Conservation (phyloP, 129 eudicot genomes). For the Arctium lappa region DNA sequence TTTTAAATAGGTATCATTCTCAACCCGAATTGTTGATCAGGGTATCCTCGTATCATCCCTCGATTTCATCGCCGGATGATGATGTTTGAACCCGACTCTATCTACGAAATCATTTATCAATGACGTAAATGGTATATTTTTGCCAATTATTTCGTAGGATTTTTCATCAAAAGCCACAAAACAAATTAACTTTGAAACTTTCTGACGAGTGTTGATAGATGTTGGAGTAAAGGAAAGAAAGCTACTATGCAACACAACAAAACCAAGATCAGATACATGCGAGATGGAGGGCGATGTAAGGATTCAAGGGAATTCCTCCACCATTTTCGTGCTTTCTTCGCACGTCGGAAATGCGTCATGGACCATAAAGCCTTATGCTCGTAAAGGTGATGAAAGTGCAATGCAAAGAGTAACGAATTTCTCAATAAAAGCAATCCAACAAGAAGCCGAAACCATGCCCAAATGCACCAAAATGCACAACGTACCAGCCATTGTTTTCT, state of each 20-base stretch:
- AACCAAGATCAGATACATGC: slow-evolving; percentile 52
- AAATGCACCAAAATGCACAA: slow-evolving; percentile 41
- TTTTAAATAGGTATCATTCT: too few relatives aligned
- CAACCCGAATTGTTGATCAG: too few relatives aligned
- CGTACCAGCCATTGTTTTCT: slow-evolving; percentile 60
- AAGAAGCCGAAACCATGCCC: slow-evolving; percentile 27
- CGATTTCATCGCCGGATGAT: too few relatives aligned
- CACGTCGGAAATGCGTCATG: slow-evolving; percentile 7
- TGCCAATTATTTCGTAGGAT: background rate
- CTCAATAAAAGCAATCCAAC: slow-evolving; percentile 10
- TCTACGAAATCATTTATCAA: too few relatives aligned
- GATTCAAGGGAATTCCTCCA: slow-evolving; percentile 62
- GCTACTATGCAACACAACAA: slow-evolving; percentile 33
- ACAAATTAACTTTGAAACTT: background rate
- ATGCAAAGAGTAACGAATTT: slow-evolving; percentile 37
- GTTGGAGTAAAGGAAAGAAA: slow-evolving; percentile 14
- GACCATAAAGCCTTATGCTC: slow-evolving; percentile 64
- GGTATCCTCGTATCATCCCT: too few relatives aligned
- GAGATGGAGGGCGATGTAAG: slow-evolving; percentile 69
- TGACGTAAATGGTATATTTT: background rate
- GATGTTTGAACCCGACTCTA: too few relatives aligned
- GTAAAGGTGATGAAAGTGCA: slow-evolving; percentile 48
- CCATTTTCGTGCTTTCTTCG: slow-evolving; percentile 35
- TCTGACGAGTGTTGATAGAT: slow-evolving; percentile 17
- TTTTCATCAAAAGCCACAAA: background rate